phyloP scores from a whole-genome alignment of 2,329 filamentous ascomycete genomes.

The Colletotrichum sp. region DNA sequence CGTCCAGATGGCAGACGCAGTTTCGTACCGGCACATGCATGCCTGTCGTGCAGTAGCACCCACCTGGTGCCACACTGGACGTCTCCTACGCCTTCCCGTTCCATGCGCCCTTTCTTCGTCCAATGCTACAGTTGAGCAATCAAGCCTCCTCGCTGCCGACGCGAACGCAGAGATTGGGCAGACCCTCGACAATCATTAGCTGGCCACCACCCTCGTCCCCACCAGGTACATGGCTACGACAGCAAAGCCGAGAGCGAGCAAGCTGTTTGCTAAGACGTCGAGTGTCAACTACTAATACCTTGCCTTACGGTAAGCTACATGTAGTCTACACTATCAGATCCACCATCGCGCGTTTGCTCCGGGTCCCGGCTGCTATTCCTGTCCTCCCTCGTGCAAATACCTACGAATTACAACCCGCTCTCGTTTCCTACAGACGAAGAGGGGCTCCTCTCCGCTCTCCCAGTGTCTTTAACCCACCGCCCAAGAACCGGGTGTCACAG shows the following conservation, averaged over 20 bases:
- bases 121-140: neutral
- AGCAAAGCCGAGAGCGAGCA: neutral
- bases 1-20: neutral
- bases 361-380: conserved; percentile 10
- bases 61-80: neutral
- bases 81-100: neutral
- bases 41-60: neutral
- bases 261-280: conserved; percentile 1
- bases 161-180: neutral
- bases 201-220: neutral
- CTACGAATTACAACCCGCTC: neutral
- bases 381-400: conserved; percentile 3
- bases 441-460: neutral
- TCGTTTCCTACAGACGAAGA: neutral
- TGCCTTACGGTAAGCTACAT: neutral
- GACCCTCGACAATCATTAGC: neutral
- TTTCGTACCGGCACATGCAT: neutral
- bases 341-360: conserved; percentile 1
- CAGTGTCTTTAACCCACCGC: neutral
- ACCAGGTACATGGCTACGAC: neutral
- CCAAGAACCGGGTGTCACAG: conserved; percentile 3
- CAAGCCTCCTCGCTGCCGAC: neutral
- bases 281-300: neutral
- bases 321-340: neutral
- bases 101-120: neutral